Base-by-base conservation (phyloP, 2,329 filamentous ascomycete genomes). In the Myriosclerotinia duriaeana region DNA sequence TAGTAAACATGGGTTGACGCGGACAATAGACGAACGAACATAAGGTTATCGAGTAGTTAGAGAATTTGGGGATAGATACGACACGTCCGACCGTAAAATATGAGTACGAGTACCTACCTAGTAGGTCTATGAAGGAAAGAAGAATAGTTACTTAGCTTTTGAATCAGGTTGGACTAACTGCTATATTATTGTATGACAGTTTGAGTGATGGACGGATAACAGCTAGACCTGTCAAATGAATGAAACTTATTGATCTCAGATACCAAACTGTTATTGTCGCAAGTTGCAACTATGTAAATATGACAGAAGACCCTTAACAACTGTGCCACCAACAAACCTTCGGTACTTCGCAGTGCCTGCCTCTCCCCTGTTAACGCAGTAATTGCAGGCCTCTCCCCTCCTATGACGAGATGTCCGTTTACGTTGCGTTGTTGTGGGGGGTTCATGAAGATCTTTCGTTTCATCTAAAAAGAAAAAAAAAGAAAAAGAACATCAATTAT, bases 91-190 rank as follows among this genome's bases (percentile, higher is more conserved):
- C 46, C 8, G 11, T 50, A 50, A 20, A 50, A 20, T 7, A 46
- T 20, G 44, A 46, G 44, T n/a, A 50, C 11, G 38, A 40, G 38
- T 40, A 40, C 7, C 7, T 46, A 40, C 38, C 30, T n/a, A 17
- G 15, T 38, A 38, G 30, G 34, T 20, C 26, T 11, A 44, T 30
- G 30, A 12, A 17, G n/a, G 56, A 26, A 50, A 38, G 56, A 50
- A 60, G 56, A 46, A 60, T 48, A 42, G 26, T 20, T 30, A 60
- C 56, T 26, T 26, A 22, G 14, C 44, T 38, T 60, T 60, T 60
- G 20, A 11, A 36, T 15, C 1, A 36, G 17, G 20, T 5, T 44
- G 15, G 0, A 20, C 8, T 22, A 50, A 20, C 20, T 46, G 44
- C 17, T n/a, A 15, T 46, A 2, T 46, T 20, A 11, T 22, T 22